phyloP scores from a whole-genome alignment of 768 basidiomycete species.

The Leccinum truebloodii region DNA sequence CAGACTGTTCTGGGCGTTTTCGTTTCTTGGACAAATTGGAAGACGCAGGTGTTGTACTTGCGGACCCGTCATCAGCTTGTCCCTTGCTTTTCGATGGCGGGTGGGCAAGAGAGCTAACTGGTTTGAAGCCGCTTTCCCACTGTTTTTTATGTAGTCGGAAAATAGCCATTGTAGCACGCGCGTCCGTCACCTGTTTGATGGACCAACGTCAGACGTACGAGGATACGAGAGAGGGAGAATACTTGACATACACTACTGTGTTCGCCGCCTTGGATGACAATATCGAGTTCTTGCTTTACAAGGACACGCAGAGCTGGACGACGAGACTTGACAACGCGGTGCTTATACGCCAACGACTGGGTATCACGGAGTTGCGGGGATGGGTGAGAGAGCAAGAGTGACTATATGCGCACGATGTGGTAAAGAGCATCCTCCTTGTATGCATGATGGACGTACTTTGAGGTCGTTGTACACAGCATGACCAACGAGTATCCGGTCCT shows the following conservation, averaged over 20 bases:
- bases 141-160: slow-evolving; percentile 79
- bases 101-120: slow-evolving; percentile 1
- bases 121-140: slow-evolving; percentile 65
- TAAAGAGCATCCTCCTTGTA: not conserved
- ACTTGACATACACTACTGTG: slow-evolving; percentile 75
- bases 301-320: slow-evolving; percentile 78
- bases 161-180: slow-evolving; percentile 93
- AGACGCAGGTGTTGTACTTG: not conserved
- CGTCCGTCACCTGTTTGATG: slow-evolving; percentile 75
- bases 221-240: not conserved
- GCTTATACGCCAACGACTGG: slow-evolving; percentile 59
- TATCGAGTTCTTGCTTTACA: slow-evolving; percentile 73
- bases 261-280: slow-evolving; percentile 84
- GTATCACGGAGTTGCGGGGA: slow-evolving; percentile 66
- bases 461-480: slow-evolving; percentile 93
- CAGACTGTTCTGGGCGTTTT: slow-evolving; percentile 9
- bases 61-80: not conserved
- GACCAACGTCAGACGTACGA: not conserved
- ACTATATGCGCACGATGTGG: slow-evolving; percentile 31
- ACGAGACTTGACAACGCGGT: slow-evolving; percentile 60
- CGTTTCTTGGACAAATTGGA: slow-evolving; percentile 15
- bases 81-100: not conserved
- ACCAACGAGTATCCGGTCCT: slow-evolving; percentile 81
- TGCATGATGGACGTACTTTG: slow-evolving; percentile 44
- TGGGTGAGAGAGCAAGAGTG: slow-evolving; percentile 72